A percentile compares a stretch with the other conserved stretches of the same genome.
Evolutionary conservation across 1,139 yeast species (phyloP).

Genomic region (Yamadazyma pseudoaaseri): DNA sequence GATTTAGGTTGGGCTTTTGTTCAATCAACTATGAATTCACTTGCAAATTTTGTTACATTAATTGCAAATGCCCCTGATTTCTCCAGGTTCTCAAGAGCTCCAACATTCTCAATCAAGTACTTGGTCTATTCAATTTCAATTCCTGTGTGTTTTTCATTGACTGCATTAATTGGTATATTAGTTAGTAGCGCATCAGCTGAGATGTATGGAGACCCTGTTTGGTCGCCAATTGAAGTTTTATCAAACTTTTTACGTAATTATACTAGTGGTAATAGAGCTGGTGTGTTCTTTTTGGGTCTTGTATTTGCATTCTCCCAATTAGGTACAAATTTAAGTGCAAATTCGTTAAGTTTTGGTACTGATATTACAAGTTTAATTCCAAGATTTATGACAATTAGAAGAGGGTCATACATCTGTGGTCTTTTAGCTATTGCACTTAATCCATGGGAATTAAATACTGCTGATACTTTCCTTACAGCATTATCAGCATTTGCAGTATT

Average conservation of each 20-base stretch:
- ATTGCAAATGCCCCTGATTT: slow-evolving; percentile 90
- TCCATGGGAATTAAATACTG: slow-evolving; percentile 83
- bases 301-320: slow-evolving; percentile 84
- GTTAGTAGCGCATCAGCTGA: slow-evolving; percentile 79
- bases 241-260: slow-evolving; percentile 60
- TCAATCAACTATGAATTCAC: slow-evolving; percentile 71
- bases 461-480: slow-evolving; percentile 79
- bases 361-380: slow-evolving; percentile 87
- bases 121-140: slow-evolving; percentile 56
- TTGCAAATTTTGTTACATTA: slow-evolving; percentile 85
- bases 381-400: slow-evolving; percentile 71
- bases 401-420: slow-evolving; percentile 83
- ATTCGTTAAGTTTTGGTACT: slow-evolving; percentile 86
- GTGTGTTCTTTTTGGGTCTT: slow-evolving; percentile 75
- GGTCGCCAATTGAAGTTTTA: slow-evolving; percentile 86
- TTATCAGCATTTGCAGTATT: slow-evolving; percentile 85
- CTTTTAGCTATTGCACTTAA: slow-evolving; percentile 72
- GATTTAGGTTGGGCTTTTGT: slow-evolving; percentile 82
- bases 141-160: slow-evolving; percentile 75
- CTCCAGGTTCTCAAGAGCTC: slow-evolving; percentile 68
- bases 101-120: slow-evolving; percentile 42
- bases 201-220: slow-evolving; percentile 67
- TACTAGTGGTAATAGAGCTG: slow-evolving; percentile 66
- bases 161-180: slow-evolving; percentile 82
- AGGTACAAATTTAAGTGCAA: slow-evolving; percentile 91